Evolutionary conservation across 345 rosid species (phyloP).

Genomic region (Eucalyptus tenuipes): DNA sequence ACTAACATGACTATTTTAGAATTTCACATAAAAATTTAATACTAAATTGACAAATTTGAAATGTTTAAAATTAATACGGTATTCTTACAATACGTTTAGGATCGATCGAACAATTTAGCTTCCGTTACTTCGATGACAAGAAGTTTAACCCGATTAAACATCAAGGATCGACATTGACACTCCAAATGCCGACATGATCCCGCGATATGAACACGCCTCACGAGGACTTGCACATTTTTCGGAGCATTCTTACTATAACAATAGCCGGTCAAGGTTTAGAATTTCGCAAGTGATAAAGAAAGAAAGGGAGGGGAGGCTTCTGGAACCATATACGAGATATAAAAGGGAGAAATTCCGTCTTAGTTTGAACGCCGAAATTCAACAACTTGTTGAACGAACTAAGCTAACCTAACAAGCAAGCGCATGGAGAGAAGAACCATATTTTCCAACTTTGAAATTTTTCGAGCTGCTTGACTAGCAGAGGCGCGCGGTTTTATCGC

Average conservation of each 20-base stretch:
- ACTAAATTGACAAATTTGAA: rapidly evolving
- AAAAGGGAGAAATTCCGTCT: neutral
- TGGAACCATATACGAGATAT: neutral
- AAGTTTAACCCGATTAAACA: neutral
- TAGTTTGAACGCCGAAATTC: neutral
- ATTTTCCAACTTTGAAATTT: neutral
- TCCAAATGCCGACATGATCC: neutral
- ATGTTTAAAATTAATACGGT: rapidly evolving
- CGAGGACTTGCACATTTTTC: neutral
- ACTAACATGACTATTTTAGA: rapidly evolving
- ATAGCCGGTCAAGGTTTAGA: neutral
- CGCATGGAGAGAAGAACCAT: neutral
- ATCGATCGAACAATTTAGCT: neutral
- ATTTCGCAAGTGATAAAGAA: neutral
- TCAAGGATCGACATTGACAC: neutral
- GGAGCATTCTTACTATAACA: neutral
- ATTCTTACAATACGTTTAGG: neutral
- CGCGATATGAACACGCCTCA: neutral
- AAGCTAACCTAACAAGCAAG: neutral
- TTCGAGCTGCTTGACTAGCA: neutral
- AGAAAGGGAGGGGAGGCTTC: neutral
- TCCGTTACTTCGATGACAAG: neutral
- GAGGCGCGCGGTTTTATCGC: neutral
- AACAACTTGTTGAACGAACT: neutral
- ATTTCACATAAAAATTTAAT: rapidly evolving